Percentiles rank a stretch among this genome's conserved stretches.
These are phyloP conservation scores for Russula virescens DNA, from an alignment of 768 basidiomycete genomes.

Conservation along the genomic window DNA sequence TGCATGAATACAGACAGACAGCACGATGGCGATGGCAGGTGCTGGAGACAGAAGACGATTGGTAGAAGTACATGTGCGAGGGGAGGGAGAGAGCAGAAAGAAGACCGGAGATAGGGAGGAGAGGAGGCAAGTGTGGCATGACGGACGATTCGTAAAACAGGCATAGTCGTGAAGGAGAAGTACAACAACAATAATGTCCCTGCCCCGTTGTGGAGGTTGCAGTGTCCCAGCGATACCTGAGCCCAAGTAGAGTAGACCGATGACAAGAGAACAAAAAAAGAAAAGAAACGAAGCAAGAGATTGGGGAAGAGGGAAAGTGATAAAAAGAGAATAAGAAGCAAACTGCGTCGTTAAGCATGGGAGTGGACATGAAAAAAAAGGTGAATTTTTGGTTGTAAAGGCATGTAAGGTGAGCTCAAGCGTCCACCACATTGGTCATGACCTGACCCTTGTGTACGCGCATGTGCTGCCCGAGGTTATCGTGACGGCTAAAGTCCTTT, in stretches of 20 bases:
- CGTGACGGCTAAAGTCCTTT: constrained; percentile 81
- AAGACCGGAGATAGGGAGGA: not conserved
- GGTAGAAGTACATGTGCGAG: constrained; percentile 24
- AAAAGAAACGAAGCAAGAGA: constrained; percentile 1
- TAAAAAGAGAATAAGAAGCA: not conserved
- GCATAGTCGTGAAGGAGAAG: constrained; percentile 9
- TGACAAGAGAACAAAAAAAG: not conserved
- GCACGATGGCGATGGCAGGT: constrained; percentile 5
- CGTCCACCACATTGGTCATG: not conserved
- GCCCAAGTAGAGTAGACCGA: constrained; percentile 16
- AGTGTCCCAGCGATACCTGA: constrained; percentile 16
- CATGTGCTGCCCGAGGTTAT: constrained; percentile 87
- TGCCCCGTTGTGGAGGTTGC: constrained; percentile 11
- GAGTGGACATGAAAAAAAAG: not conserved
- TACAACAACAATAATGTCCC: constrained; percentile 11
- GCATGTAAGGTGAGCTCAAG: not conserved
- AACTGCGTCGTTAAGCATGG: not conserved
- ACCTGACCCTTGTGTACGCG: constrained; percentile 55
- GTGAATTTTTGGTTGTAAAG: constrained; percentile 2
- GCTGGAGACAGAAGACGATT: constrained; percentile 5
- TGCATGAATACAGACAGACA: constrained; percentile 19
- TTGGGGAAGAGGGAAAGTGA: not conserved
- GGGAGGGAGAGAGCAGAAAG: not conserved
- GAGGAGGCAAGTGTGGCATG: not conserved
- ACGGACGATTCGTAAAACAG: constrained; percentile 4